Evolutionary conservation across 371 early-diverging fungal genomes (phyloP).

Genomic region (Circinella minor): DNA sequence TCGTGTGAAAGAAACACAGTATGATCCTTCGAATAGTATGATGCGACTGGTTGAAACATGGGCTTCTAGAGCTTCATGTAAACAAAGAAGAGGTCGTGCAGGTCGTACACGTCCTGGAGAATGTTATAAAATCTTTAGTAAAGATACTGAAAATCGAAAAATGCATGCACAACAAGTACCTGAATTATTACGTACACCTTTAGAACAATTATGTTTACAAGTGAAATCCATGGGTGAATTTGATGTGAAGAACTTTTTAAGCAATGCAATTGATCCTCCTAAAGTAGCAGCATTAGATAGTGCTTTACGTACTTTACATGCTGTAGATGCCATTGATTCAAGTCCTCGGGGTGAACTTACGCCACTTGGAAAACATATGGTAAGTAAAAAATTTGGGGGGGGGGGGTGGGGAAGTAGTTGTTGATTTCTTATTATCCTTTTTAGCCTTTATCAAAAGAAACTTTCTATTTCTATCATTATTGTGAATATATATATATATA

Average conservation of each 20-base stretch:
- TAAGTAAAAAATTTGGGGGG: too few relatives aligned
- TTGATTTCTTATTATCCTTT: too few relatives aligned
- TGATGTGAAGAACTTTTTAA: constrained; percentile 63
- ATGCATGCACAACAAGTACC: constrained; percentile 75
- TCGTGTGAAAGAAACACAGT: constrained; percentile 79
- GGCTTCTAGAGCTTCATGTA: constrained; percentile 82
- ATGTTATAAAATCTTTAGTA: constrained; percentile 73
- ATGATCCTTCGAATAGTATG: constrained; percentile 66
- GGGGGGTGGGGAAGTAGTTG: too few relatives aligned
- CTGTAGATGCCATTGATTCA: constrained; percentile 63
- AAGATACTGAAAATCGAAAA: constrained; percentile 45
- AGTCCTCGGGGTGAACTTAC: constrained; percentile 67
- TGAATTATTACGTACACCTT: constrained; percentile 80
- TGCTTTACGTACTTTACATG: constrained; percentile 62
- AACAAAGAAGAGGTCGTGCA: constrained; percentile 93
- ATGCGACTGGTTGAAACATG: constrained; percentile 53
- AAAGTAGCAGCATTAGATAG: constrained; percentile 61
- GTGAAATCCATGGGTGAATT: constrained; percentile 77
- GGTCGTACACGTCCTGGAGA: constrained; percentile 89
- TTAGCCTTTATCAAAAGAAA: too few relatives aligned
- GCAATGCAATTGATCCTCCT: constrained; percentile 79
- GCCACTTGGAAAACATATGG: constrained; percentile 86
- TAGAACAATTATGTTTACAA: constrained; percentile 82
- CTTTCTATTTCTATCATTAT: too few relatives aligned
- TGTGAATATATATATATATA: too few relatives aligned